Evolutionary conservation across 208 protist species (phyloP), one percentile per base, ranked within the genome.

Genomic region (Leishmania aethiopica): DNA sequence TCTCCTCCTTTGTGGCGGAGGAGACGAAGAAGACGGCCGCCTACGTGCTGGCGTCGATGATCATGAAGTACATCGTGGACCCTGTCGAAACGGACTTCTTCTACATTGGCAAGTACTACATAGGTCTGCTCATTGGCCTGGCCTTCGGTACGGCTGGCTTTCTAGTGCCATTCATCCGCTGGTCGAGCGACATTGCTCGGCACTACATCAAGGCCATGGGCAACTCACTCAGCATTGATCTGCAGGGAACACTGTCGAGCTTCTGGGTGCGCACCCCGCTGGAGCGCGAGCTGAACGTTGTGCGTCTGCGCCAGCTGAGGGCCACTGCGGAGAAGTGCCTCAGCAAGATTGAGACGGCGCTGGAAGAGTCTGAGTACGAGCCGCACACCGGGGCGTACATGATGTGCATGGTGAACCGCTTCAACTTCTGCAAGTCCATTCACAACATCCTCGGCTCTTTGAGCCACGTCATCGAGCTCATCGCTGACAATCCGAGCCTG

Each of bases 11-110:
- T 66, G 87, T 98, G 37, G 93, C 93, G 19, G 93, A 98, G 84
- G 86, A 95, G 62, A 93, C 91, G 74, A 96, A 96, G 84, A 98
- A 96, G 83, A 98, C 92, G n/a, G 88, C 87, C 49, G 95, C 93
- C n/a, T 98, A 95, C 83, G 91, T 92, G 80, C 75, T 98, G 40
- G 86, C 91, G 28, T 88, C 92, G n/a, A 93, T 90, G 74, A 88
- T 96, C 66, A 96, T 98, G 93, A 87, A 95, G 77, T 90, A 93
- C 85, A 86, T 95, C 75, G 85, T 84, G 45, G 80, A 94, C 75
- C 89, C 83, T 25, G 77, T 57, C n/a, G 79, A 53, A 42, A 96
- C 93, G 3, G 86, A 89, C 66, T 90, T 91, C 67, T 40, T 71
- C 76, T 98, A 95, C 89, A 85, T 95, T 8, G 82, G 81, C 22